Evolutionary conservation across 2,329 filamentous ascomycete species (phyloP).

Genomic region (Rosellinia necatrix): DNA sequence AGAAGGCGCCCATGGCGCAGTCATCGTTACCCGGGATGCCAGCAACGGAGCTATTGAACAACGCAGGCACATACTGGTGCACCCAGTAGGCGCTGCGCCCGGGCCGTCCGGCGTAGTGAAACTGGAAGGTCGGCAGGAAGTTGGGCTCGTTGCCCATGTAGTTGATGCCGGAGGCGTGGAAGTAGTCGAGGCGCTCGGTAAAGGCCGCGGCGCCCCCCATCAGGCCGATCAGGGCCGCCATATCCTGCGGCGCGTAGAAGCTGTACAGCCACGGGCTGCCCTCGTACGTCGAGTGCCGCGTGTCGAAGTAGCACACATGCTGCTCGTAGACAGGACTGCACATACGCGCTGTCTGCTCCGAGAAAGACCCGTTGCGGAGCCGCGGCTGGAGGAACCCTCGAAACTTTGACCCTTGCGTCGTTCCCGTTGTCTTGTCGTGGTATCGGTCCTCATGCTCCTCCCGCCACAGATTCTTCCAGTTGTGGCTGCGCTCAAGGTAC

Average conservation of each 20-base stretch:
- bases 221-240: constrained; percentile 40
- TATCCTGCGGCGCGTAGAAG: constrained; percentile 61
- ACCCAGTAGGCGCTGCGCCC: constrained; percentile 58
- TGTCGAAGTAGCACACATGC: constrained; percentile 53
- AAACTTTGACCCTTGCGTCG: constrained; percentile 52
- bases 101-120: constrained; percentile 71
- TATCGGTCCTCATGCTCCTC: constrained; percentile 46
- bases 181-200: constrained; percentile 63
- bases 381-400: constrained; percentile 73
- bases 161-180: constrained; percentile 67
- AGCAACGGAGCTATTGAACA: constrained; percentile 66
- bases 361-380: constrained; percentile 68
- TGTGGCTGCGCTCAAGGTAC: constrained; percentile 64
- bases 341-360: constrained; percentile 67
- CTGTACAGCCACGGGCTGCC: constrained; percentile 71
- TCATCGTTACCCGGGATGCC: constrained; percentile 64
- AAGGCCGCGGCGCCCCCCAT: constrained; percentile 65
- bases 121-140: constrained; percentile 58
- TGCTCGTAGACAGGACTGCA: constrained; percentile 60
- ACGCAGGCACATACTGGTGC: constrained; percentile 67
- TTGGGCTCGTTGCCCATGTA: constrained; percentile 71
- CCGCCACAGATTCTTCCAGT: constrained; percentile 73
- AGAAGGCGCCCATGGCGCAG: constrained; percentile 60
- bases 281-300: constrained; percentile 49
- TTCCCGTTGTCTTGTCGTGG: constrained; percentile 27